Base-by-base conservation (phyloP, 768 basidiomycete genomes). In the Suillus variegatus region DNA sequence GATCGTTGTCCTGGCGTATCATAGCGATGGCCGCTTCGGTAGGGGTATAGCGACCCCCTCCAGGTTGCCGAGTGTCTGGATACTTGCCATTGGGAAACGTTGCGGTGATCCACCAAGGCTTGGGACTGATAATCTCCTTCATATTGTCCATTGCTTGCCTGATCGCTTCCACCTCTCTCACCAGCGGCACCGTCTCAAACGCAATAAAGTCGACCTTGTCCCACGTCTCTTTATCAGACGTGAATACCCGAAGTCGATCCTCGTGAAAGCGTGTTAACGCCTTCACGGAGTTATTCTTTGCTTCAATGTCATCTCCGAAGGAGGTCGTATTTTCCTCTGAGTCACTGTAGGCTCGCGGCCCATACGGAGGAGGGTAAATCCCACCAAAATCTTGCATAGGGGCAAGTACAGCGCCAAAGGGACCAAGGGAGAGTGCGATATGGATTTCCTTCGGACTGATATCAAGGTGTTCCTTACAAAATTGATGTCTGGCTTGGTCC, bases 151-250 rank as follows among this genome's bases (percentile, higher is more conserved):
- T 70, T 3, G 91, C 91, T 13, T 76, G 76, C 58, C 90, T 79
- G 67, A 94, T 88, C 16, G 89, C 90, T 25, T 73, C 73, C 5
- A 90, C 80, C 73, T 94, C 93, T 43, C 87, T 77, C 9, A 82
- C 71, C 4, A 93, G 78, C 0, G 93, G 91, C 5, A 94, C 78
- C 0, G 92, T 94, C 80, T 94, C 93, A 72, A 94, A 94, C 13
- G 88, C 89, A 58, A 94, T 68, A 65, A 81, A 84, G 63, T 90
- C 87, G 62, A 94, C 76, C 13, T 72, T 71, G 44, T 73, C 67
- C 91, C 91, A 94, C 1, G 78, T 74, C 36, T 79, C 76, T 6
- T 71, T 63, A 64, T 89, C 80, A 8, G 75, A 71, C 1, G 85
- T 80, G 71, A 87, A 89, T 4, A 86, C 77, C 49, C 77, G 69